These are phyloP conservation scores for Rhynchosporium secalis DNA, from an alignment of 2,329 filamentous ascomycete species.

Conservation along the genomic window DNA sequence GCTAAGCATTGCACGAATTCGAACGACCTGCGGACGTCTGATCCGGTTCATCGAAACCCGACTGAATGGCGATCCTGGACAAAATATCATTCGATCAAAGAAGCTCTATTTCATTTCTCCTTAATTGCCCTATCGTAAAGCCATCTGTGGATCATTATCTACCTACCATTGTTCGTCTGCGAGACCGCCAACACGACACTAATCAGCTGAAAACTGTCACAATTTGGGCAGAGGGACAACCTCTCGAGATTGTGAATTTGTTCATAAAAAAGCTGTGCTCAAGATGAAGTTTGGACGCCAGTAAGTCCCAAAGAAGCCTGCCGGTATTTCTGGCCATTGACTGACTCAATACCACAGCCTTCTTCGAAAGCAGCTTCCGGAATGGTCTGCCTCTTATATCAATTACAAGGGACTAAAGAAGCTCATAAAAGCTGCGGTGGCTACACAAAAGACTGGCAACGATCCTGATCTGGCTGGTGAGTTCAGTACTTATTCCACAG, in stretches of 20 bases:
- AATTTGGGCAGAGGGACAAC: neutral
- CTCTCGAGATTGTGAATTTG: constrained; percentile 20
- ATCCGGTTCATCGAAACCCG: constrained; percentile 1
- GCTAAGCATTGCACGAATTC: neutral
- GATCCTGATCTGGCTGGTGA: constrained; percentile 89
- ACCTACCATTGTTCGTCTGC: constrained; percentile 2
- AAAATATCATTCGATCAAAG: constrained; percentile 33
- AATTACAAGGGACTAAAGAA: constrained; percentile 94
- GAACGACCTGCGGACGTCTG: neutral
- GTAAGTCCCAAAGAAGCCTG: constrained; percentile 44
- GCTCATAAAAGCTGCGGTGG: constrained; percentile 77
- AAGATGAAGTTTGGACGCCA: constrained; percentile 65
- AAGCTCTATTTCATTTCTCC: constrained; percentile 33
- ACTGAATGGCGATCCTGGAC: constrained; percentile 36
- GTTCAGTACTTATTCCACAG: neutral
- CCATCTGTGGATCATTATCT: constrained; percentile 8
- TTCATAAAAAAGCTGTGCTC: constrained; percentile 22
- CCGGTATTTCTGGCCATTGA: neutral
- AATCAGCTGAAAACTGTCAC: neutral
- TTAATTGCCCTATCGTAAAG: constrained; percentile 24
- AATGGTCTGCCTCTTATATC: constrained; percentile 83
- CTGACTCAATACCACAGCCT: constrained; percentile 49
- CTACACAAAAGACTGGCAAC: constrained; percentile 65
- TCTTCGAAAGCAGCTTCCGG: constrained; percentile 79
- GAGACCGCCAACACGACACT: neutral